Base-by-base conservation (phyloP, 2,329 filamentous ascomycete species). In the Microcyclosporella mali region DNA sequence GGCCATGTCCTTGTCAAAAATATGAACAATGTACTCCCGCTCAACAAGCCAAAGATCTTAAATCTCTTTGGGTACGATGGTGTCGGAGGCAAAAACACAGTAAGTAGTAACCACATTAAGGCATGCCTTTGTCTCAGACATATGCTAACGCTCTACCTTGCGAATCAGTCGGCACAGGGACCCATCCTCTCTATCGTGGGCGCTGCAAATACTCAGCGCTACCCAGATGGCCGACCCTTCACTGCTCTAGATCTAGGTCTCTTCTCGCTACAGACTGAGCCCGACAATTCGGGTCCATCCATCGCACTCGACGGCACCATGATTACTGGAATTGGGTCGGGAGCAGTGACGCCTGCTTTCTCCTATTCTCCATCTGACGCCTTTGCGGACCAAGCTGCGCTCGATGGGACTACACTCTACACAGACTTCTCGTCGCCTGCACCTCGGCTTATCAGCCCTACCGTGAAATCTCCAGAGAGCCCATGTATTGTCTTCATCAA, bases 41-140 rank as follows among this genome's bases (percentile, higher is more conserved):
- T 83, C 0, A 67, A 67, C 43, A 66, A 72, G 14, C 79, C 60
- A 85, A 90, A 53, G 82, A 77, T 57, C 84, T 85, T 56, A 68
- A 88, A 19, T 84, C 79, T 21, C 79, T 88, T 42, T 77, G 95
- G 88, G 58, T 46, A 57, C 10, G 84, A 94, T 64, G 78, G 85
- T 17, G 79, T 62, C 56, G 81, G 72, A 61, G 71, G 66, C 60
- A 72, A 77, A 30, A 78, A 78, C 11, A 81, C 77, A 2, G n/a
- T n/a, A n/a, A n/a, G n/a, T n/a, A n/a, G n/a, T n/a, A n/a, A n/a
- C n/a, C n/a, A n/a, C n/a, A n/a, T n/a, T n/a, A n/a, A n/a, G n/a
- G n/a, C n/a, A n/a, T n/a, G n/a, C n/a, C n/a, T n/a, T n/a, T n/a
- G n/a, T n/a, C n/a, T n/a, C n/a, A n/a, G n/a, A n/a, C n/a, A n/a